A percentile compares a stretch with the other conserved stretches of the same genome.
These are phyloP conservation scores for Jimgerdemannia flammicorona DNA, from an alignment of 192 early-diverging fungal genomes.

Conservation along the genomic window DNA sequence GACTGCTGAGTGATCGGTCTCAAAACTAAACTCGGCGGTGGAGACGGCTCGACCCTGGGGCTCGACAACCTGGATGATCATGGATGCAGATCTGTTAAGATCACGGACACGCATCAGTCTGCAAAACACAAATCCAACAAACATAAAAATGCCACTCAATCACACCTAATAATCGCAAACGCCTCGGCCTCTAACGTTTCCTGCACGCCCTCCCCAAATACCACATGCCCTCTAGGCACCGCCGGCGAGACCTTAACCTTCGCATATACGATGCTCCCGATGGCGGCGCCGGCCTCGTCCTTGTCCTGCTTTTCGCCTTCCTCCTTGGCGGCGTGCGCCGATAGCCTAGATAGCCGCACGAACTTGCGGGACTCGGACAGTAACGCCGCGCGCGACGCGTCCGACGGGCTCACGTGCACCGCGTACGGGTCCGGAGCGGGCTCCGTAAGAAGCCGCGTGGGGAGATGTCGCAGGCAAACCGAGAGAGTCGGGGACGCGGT, in stretches of 20 bases:
- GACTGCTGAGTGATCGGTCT: conserved; percentile 8
- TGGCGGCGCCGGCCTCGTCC: conserved; percentile 13
- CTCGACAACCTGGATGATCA: conserved; percentile 12
- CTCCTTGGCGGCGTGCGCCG: conserved; percentile 3
- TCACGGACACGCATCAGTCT: no score
- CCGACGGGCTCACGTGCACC: not conserved
- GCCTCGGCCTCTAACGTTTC: conserved; percentile 39
- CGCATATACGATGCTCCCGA: conserved; percentile 9
- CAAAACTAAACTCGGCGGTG: conserved; percentile 4
- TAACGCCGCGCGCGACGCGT: no score
- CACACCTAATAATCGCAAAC: conserved; percentile 50
- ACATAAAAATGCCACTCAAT: not conserved
- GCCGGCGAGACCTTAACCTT: not conserved
- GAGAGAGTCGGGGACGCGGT: conserved; percentile 21
- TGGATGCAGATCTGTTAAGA: not conserved
- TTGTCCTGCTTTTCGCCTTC: conserved; percentile 34
- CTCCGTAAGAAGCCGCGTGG: not conserved
- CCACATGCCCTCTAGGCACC: conserved; percentile 42
- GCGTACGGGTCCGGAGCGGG: not conserved
- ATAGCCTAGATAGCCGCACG: conserved; percentile 38
- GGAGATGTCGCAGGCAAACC: conserved; percentile 27
- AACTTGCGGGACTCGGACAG: conserved; percentile 1
- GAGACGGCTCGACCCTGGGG: conserved; percentile 5
- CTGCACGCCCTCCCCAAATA: conserved; percentile 33
- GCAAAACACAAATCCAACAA: not conserved